These are phyloP conservation scores for Xeromyces bisporus DNA, from an alignment of 495 filamentous ascomycete species.

Conservation along the genomic window DNA sequence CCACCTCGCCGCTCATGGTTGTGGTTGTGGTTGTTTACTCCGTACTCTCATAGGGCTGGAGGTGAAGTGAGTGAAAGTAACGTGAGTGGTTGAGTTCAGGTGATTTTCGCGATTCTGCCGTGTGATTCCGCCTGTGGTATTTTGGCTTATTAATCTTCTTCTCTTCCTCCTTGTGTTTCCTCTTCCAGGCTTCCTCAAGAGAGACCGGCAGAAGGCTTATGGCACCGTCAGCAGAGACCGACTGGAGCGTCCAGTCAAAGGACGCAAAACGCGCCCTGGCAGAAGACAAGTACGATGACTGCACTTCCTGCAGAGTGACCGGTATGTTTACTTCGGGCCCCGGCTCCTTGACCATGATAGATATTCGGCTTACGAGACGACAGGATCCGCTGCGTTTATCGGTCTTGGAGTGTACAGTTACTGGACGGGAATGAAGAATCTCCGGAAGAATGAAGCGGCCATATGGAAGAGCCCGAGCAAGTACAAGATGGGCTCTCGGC, in stretches of 20 bases:
- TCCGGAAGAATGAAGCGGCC: constrained; percentile 47
- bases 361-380: constrained; percentile 1
- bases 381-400: constrained; percentile 69
- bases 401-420: constrained; percentile 86
- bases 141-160: too few relatives aligned
- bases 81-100: too few relatives aligned
- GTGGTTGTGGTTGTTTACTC: constrained; percentile 5
- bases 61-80: too few relatives aligned
- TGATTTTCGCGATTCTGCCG: too few relatives aligned
- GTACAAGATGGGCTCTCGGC: constrained; percentile 61
- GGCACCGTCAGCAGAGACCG: constrained; percentile 9
- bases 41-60: too few relatives aligned
- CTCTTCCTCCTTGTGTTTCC: too few relatives aligned
- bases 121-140: too few relatives aligned
- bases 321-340: constrained; percentile 23
- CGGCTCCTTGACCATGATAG: neutral
- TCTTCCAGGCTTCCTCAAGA: too few relatives aligned
- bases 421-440: constrained; percentile 58
- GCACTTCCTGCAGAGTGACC: constrained; percentile 47
- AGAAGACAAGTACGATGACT: constrained; percentile 52
- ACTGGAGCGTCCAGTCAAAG: constrained; percentile 14
- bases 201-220: constrained; percentile 3
- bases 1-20: constrained; percentile 71
- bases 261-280: constrained; percentile 35
- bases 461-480: constrained; percentile 55